A percentile compares a stretch with the other conserved stretches of the same genome.
Conservation (phyloP, 176 grass and related monocot genomes). For the Echinochloa phyllopogon region DNA sequence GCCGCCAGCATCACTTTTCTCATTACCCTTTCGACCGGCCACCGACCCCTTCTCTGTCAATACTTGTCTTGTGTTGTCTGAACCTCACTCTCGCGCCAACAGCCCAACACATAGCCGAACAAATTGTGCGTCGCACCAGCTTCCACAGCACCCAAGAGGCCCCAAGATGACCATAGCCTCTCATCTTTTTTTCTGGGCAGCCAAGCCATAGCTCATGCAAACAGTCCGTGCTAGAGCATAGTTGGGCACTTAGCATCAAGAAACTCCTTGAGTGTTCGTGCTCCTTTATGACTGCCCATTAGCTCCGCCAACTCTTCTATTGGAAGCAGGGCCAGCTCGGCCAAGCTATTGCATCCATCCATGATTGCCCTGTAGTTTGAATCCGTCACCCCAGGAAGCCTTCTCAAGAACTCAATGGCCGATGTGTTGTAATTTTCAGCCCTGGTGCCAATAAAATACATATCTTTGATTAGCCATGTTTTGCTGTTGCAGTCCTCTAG, state of each 20-base stretch:
- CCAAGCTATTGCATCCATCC: slow-evolving; percentile 80
- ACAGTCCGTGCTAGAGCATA: slow-evolving; percentile 43
- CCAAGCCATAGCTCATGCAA: neutral
- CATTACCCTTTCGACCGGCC: too few relatives aligned
- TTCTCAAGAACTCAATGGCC: slow-evolving; percentile 88
- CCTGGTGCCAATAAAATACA: slow-evolving; percentile 36
- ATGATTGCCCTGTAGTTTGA: slow-evolving; percentile 85
- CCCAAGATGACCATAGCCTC: neutral
- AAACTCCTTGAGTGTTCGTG: slow-evolving; percentile 83
- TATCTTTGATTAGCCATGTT: neutral
- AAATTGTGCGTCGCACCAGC: neutral
- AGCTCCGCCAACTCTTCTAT: slow-evolving; percentile 73
- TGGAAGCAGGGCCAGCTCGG: slow-evolving; percentile 82
- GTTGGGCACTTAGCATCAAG: slow-evolving; percentile 95
- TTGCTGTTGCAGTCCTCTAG: neutral
- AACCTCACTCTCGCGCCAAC: too few relatives aligned
- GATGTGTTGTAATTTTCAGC: slow-evolving; percentile 97
- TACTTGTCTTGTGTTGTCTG: too few relatives aligned
- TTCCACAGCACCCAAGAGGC: neutral
- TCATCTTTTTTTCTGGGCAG: neutral
- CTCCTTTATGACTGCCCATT: slow-evolving; percentile 84
- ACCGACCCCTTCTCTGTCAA: too few relatives aligned
- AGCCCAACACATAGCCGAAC: too few relatives aligned
- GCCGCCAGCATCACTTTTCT: too few relatives aligned
- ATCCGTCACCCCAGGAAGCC: slow-evolving; percentile 92